phyloP scores from a whole-genome alignment of 2,329 filamentous ascomycete species.

The Aspergillus caelatus region DNA sequence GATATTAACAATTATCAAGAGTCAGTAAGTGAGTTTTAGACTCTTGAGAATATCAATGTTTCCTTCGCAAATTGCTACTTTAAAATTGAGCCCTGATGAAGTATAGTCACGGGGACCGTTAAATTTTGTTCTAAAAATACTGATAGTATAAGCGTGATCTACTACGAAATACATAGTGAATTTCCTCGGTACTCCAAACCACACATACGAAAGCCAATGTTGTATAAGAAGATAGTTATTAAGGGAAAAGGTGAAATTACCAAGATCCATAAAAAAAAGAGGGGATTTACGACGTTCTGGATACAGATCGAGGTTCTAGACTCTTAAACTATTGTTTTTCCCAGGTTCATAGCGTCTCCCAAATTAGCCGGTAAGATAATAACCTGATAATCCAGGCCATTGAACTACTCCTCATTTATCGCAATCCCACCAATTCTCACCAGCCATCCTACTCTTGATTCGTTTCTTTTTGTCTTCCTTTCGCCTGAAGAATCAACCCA shows the following conservation, averaged over 20 bases:
- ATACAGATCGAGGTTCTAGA: background rate
- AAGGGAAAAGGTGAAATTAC: background rate
- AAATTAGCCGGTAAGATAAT: background rate
- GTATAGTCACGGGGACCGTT: background rate
- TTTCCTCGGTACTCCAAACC: background rate
- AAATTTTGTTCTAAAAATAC: background rate
- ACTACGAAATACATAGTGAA: background rate
- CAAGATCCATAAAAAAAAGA: background rate
- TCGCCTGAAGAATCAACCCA: too few species aligned
- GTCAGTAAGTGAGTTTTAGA: background rate
- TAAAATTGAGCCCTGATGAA: background rate
- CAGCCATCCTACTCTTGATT: background rate
- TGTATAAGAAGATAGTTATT: background rate
- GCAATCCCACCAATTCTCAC: background rate
- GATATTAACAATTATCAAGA: background rate
- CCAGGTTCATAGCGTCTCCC: background rate
- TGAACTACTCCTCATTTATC: background rate
- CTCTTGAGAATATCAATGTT: background rate
- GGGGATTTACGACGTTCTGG: background rate
- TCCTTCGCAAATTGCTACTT: background rate
- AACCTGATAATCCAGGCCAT: conserved; percentile 1
- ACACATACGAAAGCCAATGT: background rate
- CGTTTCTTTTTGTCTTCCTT: background rate
- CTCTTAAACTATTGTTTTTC: background rate
- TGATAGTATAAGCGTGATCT: background rate